Base-by-base conservation (phyloP, 2,329 filamentous ascomycete species). In the Incumbomyces delicatus region DNA sequence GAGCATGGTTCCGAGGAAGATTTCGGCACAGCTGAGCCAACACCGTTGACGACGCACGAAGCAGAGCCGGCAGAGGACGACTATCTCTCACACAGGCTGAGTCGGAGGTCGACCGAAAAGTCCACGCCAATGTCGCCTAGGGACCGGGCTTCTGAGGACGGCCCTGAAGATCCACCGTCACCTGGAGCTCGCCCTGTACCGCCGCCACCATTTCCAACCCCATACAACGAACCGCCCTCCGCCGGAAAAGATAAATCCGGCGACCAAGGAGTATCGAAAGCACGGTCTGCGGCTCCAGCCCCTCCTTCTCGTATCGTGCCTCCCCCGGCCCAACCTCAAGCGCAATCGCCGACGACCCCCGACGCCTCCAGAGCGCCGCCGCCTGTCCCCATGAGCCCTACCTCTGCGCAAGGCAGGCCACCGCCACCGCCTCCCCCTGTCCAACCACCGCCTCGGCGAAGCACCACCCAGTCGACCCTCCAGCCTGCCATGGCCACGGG, bases 351-450 rank as follows among this genome's bases (percentile, higher is more conserved):
- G 18, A 39, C 43, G 5, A 30, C 11, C 18, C 31, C 48, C 7
- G 50, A 54, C 8, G 31, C 31, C 4, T 30, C 41, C 22, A 29
- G 67, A 7, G 46, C 49, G n/a, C 59, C 61, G 22, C 65, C 68
- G 45, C 64, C 69, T 11, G 61, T 68, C 29, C 60, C 69, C 14
- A 45, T 47, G 22, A 53, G 48, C n/a, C 53, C 53, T 11, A 46
- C 47, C 14, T 54, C 53, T 27, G 52, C 53, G 22, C 77, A 82
- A 54, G 71, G 64, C 38, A 74, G 83, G 41, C 82, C 83, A 1
- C 83, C 83, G 7, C 83, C 81, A 1, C 81, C 83, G 2, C 72
- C 72, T 35, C 65, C 64, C 12, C 74, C 75, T 1, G 73, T 70
- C 8, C 65, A 63, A 31, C 58, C 66, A 10, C 57, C 73, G 13